Percentiles rank a stretch among this genome's conserved stretches.
These are phyloP conservation scores for Houttuynia cordata DNA, from an alignment of 164 flowering plant species.

Conservation along the genomic window DNA sequence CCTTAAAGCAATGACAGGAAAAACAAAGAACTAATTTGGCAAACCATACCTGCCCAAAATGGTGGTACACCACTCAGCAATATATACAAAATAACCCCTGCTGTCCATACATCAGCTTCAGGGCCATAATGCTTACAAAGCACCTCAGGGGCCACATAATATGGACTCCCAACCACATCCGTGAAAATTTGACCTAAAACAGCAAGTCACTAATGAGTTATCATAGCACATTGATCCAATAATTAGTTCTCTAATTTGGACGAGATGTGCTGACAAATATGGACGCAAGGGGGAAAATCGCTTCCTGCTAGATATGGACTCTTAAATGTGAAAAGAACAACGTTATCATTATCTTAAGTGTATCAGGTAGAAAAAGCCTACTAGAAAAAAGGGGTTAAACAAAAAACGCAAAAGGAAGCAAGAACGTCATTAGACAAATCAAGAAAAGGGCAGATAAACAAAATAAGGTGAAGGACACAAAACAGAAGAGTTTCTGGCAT, in stretches of 20 bases:
- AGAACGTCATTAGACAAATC: no score
- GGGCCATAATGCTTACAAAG: slow-evolving; percentile 93
- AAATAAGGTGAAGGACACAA: no score
- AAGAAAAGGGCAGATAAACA: no score
- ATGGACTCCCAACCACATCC: slow-evolving; percentile 98
- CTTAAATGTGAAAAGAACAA: not conserved
- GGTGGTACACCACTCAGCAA: slow-evolving; percentile 98
- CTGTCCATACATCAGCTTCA: slow-evolving; percentile 98
- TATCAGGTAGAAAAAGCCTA: no score
- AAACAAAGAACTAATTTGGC: not conserved
- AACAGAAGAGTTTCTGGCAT: no score
- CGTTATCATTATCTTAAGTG: not conserved
- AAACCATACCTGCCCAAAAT: slow-evolving; percentile 88
- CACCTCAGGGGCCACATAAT: slow-evolving; percentile 98
- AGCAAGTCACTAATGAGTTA: slow-evolving; percentile 1
- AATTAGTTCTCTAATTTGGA: not conserved
- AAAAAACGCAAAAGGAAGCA: not conserved
- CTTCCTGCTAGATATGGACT: no score
- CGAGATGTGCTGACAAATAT: not conserved
- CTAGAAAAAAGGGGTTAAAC: not conserved
- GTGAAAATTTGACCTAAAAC: slow-evolving; percentile 74
- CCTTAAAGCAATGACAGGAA: not conserved
- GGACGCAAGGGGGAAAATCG: no score
- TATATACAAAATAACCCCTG: slow-evolving; percentile 82
- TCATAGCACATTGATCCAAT: not conserved